Evolutionary conservation across 2,329 filamentous ascomycete species (phyloP), one percentile per base, ranked within the genome.

Genomic region (Epichloe coenophiala): DNA sequence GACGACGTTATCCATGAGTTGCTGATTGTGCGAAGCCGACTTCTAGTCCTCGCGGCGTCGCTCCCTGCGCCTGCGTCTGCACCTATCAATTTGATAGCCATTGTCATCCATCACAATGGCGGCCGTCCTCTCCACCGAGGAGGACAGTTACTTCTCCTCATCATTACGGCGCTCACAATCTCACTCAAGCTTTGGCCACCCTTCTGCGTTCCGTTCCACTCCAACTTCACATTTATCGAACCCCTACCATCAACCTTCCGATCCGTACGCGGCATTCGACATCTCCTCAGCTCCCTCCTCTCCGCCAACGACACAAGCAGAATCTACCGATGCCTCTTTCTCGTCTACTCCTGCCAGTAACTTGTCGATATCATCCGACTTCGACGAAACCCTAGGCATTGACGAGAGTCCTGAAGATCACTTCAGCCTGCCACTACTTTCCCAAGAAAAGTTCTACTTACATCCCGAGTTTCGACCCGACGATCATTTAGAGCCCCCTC

Each of bases 281-380:
- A 65, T 68, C 11, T 80, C 77, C 3, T 80, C 78, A 3, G 66
- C 70, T 2, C 70, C 75, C n/a, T 78, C 78, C 0, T 81, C 78
- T 35, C 78, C 79, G 27, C 70, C 70, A 49, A 72, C 73, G 13
- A 54, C 72, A 37, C 72, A 74, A 50, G 68, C 68, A 50, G 77
- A 78, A 55, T 78, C 68, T 62, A 80, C 68, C 21, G 69, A 74
- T 51, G 73, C 75, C 4, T 83, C 81, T 2, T 78, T 74, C 61
- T 71, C 73, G 21, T 84, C 82, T 2, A 85, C 81, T 3, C 76
- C 81, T 4, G 75, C 77, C 17, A 82, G 79, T 58, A 83, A 76
- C 57, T 66, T 83, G 50, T 84, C 81, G 12, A 66, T 84, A 50
- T 74, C 77, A 50, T 77, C 74, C 45, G 75, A 77, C 52, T 76